Base-by-base conservation (phyloP, 257 asterid genomes). In the Lavandula angustifolia region DNA sequence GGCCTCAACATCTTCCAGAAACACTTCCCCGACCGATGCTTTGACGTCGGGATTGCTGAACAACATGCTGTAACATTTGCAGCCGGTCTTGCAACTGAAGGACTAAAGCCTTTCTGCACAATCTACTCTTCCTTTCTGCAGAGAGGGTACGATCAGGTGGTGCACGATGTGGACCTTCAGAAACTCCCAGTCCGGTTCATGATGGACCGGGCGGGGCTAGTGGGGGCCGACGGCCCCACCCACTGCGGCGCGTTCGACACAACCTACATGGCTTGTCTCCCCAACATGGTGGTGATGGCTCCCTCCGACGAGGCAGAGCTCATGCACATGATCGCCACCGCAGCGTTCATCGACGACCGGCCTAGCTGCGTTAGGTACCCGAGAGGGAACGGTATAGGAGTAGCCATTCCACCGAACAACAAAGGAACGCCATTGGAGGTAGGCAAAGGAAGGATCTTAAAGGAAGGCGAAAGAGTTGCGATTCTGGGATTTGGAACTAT, bases 211-310 rank as follows among this genome's bases (percentile, higher is more conserved):
- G 91, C 95, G 5, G 95, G 95, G 11, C 76, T 84, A 0, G 89
- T 87, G 0, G 95, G 95, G 0, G 95, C 95, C 0, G 95, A 87
- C 57, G 95, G 91, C 10, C 89, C 91, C 8, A 87, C 95, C 3
- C 91, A 87, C 50, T 80, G 84, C 58, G 95, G 95, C 3, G 85
- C 91, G 50, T 87, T 84, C 14, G 95, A 87, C 81, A 81, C 85
- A 3, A 67, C 91, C 0, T 86, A 50, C 53, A 84, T 86, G 95
- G 95, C 91, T 9, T 86, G 95, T 67, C 64, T 86, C 49, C 95
- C 91, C 1, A 86, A 86, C 40, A 86, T 86, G 91, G 80, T 86
- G 13, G 95, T 87, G 68, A 87, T 87, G 95, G 95, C 95, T 33
- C 95, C 95, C 1, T 75, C 95, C 2, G 87, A 84, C 5, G 95